Evolutionary conservation across 164 flowering plant species (phyloP).

Genomic region (Vitis rotundifolia): DNA sequence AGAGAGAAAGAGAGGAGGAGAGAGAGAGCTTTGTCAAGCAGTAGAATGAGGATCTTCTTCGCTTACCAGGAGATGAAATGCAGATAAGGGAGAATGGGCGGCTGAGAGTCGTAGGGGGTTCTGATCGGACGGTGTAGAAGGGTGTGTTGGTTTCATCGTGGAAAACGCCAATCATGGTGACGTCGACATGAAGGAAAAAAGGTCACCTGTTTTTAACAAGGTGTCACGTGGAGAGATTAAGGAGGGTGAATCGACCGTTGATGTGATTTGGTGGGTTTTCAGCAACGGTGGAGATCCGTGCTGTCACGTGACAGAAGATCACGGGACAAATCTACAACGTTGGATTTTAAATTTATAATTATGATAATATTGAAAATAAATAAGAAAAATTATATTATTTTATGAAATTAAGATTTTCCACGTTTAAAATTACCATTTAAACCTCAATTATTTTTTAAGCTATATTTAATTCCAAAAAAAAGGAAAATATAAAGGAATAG

Average conservation of each 20-base stretch:
- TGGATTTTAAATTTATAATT: too few species aligned
- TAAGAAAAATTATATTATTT: too few species aligned
- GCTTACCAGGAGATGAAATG: constrained; percentile 12
- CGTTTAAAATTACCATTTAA: too few species aligned
- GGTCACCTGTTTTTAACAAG: neutral
- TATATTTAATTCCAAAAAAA: too few species aligned
- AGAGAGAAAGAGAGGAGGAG: constrained; percentile 16
- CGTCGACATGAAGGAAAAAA: constrained; percentile 9
- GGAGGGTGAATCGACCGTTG: too few species aligned
- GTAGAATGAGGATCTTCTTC: constrained; percentile 3
- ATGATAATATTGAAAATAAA: too few species aligned
- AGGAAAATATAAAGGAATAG: too few species aligned
- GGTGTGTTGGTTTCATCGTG: constrained; percentile 18
- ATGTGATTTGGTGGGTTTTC: too few species aligned
- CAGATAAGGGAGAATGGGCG: constrained; percentile 31
- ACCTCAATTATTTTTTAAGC: too few species aligned
- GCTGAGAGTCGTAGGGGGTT: neutral
- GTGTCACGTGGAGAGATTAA: too few species aligned
- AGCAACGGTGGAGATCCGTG: neutral
- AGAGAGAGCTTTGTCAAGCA: neutral
- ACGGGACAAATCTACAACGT: constrained; percentile 1
- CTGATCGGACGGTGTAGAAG: constrained; percentile 23
- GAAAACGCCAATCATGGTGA: constrained; percentile 13
- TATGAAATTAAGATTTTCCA: too few species aligned
- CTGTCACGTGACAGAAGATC: neutral